Base-by-base conservation (phyloP, 2,329 filamentous ascomycete genomes). In the Zasmidium cellare region DNA sequence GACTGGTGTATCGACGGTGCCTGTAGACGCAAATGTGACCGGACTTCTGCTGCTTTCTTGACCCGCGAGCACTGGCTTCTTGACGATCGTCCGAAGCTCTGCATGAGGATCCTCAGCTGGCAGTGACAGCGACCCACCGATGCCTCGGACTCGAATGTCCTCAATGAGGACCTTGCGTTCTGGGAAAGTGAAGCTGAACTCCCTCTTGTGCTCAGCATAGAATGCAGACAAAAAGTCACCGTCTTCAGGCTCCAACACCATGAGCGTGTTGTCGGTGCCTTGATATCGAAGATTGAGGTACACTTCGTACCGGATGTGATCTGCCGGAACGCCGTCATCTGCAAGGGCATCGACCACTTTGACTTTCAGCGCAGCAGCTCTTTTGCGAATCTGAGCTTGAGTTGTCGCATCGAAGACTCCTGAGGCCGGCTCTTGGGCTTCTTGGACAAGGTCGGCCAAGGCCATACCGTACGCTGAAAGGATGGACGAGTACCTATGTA, bases 401-500 rank as follows among this genome's bases (percentile, higher is more conserved):
- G 80, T 79, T 31, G 80, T 80, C 1, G 73, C 67, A 19, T 85
- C 83, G 79, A 79, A 80, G 79, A 84, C 5, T 78, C 77, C 60
- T 78, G 81, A 83, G 59, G 83, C 81, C 9, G 88, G 88, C 69
- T 91, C 89, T 69, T 96, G 91, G 18, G 87, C 82, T 74, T 96
- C 92, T 60, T 96, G 89, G 0, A 96, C 91, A 0, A 96, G 90
- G 67, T 96, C 91, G 9, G 91, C 91, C 6, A 96, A 77, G 1
- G 91, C 90, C 89, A 96, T 94, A 9, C 91, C 91, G 65, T 96
- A 94, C 0, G 91, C 91, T 1, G 91, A 94, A 1, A 96, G 79
- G 0, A 96, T 89, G 0, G 90, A 93, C 0, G 91, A 94, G 72
- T 94, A 93, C 53, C 88, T 80, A 71, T 94, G 91, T 3, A 96